These are phyloP conservation scores for Meyerozyma guilliermondii DNA, from an alignment of 1,139 yeast species.

Conservation along the genomic window DNA sequence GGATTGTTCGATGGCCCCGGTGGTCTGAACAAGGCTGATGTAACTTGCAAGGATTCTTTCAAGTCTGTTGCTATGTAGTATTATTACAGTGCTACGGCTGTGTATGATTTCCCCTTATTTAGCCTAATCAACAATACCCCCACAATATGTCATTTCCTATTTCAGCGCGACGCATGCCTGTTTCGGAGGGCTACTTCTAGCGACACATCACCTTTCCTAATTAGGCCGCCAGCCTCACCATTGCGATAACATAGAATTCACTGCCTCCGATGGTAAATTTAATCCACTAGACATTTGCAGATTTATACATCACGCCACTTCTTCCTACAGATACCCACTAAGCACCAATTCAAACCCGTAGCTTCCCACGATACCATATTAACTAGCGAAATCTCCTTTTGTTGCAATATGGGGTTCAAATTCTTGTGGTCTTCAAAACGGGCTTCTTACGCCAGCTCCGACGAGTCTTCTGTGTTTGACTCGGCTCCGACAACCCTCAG, in stretches of 20 bases:
- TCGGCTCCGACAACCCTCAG: slow-evolving; percentile 3
- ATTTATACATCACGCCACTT: neutral
- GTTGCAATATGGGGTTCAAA: neutral
- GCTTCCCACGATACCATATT: neutral
- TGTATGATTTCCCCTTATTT: neutral
- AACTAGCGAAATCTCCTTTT: neutral
- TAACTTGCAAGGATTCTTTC: too few relatives aligned
- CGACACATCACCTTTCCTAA: neutral
- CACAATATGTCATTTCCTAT: neutral
- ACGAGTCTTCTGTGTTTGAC: slow-evolving; percentile 10
- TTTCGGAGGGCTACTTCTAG: neutral
- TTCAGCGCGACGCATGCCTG: neutral
- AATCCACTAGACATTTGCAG: neutral
- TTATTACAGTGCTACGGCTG: too few relatives aligned
- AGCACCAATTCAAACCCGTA: neutral
- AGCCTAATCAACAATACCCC: neutral
- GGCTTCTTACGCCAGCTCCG: slow-evolving; percentile 3
- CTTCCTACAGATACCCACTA: too few relatives aligned
- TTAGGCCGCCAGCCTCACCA: neutral
- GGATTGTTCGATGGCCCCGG: neutral
- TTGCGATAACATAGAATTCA: neutral
- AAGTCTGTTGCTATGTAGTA: too few relatives aligned
- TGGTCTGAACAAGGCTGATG: too few relatives aligned
- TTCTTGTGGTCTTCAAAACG: neutral
- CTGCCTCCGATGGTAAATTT: neutral